phyloP scores from a whole-genome alignment of 768 basidiomycete genomes.

The Leccinum incarnatum region DNA sequence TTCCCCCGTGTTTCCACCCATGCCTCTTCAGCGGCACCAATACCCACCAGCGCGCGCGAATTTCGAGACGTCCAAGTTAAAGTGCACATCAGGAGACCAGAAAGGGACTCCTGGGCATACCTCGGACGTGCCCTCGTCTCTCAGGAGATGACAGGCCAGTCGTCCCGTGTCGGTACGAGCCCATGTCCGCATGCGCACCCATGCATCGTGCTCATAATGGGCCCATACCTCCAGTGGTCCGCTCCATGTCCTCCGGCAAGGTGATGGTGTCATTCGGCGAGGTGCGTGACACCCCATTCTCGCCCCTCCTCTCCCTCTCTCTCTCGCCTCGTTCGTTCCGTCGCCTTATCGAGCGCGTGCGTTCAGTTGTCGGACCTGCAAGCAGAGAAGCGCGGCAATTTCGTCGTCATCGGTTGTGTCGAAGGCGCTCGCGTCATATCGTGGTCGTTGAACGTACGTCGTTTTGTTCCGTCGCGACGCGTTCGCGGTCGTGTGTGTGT shows the following conservation, averaged over 20 bases:
- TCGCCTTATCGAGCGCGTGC: slow-evolving; percentile 1
- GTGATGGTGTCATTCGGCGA: slow-evolving; percentile 69
- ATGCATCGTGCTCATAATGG: slow-evolving; percentile 6
- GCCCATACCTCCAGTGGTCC: slow-evolving; percentile 17
- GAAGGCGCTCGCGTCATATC: slow-evolving; percentile 73
- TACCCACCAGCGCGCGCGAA: slow-evolving; percentile 41
- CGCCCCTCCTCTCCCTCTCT: background rate
- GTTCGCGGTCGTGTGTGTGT: background rate
- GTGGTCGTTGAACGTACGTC: slow-evolving; percentile 77
- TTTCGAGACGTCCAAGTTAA: slow-evolving; percentile 82
- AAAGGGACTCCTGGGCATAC: slow-evolving; percentile 79
- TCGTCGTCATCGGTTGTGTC: slow-evolving; percentile 79
- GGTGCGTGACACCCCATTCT: slow-evolving; percentile 37
- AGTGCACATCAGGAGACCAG: slow-evolving; percentile 78
- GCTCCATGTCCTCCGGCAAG: slow-evolving; percentile 63
- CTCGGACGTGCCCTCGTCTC: slow-evolving; percentile 75
- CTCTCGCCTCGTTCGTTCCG: background rate
- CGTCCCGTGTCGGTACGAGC: slow-evolving; percentile 74
- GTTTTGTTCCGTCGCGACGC: background rate
- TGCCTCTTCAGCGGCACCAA: slow-evolving; percentile 19
- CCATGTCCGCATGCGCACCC: background rate
- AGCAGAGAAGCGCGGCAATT: slow-evolving; percentile 86
- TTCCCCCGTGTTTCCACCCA: background rate
- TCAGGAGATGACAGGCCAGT: slow-evolving; percentile 72
- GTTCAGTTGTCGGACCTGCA: slow-evolving; percentile 64